Base-by-base conservation (phyloP, 2,329 filamentous ascomycete species). In the Xylariales sp. region DNA sequence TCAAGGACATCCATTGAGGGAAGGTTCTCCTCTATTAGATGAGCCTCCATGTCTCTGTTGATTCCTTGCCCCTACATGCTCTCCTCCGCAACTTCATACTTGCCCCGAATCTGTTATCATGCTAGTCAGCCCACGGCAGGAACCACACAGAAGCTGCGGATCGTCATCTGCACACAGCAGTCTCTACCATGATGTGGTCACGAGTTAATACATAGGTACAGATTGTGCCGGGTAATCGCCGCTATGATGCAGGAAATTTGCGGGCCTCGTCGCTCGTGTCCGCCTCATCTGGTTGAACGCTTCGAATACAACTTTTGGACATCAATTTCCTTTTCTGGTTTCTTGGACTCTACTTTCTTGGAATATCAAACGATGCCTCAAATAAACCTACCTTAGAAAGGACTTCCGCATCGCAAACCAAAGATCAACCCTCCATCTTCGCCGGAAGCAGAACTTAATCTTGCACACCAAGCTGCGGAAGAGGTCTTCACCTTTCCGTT, bases 1-100 rank as follows among this genome's bases (percentile, higher is more conserved):
- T 95, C 54, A 87, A 81, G 56, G 87, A 93, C 60, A 82, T 94
- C 46, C 66, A 64, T 49, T 72, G 56, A 59, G 12, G 28, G 1
- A 8, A 6, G 16, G 36, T 27, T 43, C 10, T 14, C 16, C 32
- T 15, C n/a, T 15, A 19, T n/a, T 14, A 18, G 15, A 38, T n/a
- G n/a, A n/a, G n/a, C n/a, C n/a, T n/a, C n/a, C n/a, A n/a, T n/a
- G n/a, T n/a, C n/a, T n/a, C n/a, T n/a, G n/a, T n/a, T n/a, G n/a
- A n/a, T n/a, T n/a, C n/a, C n/a, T n/a, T n/a, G n/a, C n/a, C n/a
- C n/a, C n/a, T n/a, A n/a, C n/a, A n/a, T n/a, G n/a, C n/a, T n/a
- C n/a, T n/a, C n/a, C n/a, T n/a, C n/a, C n/a, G n/a, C n/a, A n/a
- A n/a, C n/a, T n/a, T n/a, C n/a, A n/a, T n/a, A n/a, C n/a, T n/a